A percentile compares a stretch with the other conserved stretches of the same genome.
These are phyloP conservation scores for Phenoliferia sp. DNA, from an alignment of 1,284 basidiomycete species.

Conservation along the genomic window DNA sequence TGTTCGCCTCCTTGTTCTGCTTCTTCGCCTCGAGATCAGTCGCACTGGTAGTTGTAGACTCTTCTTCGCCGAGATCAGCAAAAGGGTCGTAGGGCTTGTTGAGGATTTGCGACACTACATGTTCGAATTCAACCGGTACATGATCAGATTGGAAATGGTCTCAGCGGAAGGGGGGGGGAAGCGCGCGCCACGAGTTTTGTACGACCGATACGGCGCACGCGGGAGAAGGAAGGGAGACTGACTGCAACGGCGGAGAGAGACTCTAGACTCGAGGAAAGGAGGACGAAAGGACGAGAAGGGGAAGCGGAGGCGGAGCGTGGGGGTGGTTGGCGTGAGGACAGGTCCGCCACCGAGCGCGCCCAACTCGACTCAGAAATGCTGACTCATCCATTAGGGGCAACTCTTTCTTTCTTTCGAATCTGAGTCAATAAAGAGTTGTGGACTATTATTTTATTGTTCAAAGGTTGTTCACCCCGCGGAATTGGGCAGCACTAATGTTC, in stretches of 20 bases:
- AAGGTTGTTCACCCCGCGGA: constrained; percentile 4
- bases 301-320: background rate
- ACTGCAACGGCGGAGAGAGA: background rate
- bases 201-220: background rate
- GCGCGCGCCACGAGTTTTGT: background rate
- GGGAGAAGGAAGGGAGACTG: background rate
- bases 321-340: background rate
- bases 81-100: constrained; percentile 37
- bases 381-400: no score
- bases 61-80: constrained; percentile 25
- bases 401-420: no score
- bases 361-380: no score
- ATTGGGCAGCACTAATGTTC: background rate
- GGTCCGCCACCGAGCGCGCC: no score
- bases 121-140: background rate
- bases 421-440: no score
- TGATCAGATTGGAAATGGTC: no score
- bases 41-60: background rate
- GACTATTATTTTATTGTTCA: no score
- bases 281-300: background rate
- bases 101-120: constrained; percentile 16
- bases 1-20: constrained; percentile 21
- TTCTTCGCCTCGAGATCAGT: background rate
- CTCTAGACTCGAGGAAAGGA: background rate
- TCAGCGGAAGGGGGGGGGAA: background rate